Evolutionary conservation across 192 early-diverging fungal genomes (phyloP).

Genomic region (Coemansia pectinata): DNA sequence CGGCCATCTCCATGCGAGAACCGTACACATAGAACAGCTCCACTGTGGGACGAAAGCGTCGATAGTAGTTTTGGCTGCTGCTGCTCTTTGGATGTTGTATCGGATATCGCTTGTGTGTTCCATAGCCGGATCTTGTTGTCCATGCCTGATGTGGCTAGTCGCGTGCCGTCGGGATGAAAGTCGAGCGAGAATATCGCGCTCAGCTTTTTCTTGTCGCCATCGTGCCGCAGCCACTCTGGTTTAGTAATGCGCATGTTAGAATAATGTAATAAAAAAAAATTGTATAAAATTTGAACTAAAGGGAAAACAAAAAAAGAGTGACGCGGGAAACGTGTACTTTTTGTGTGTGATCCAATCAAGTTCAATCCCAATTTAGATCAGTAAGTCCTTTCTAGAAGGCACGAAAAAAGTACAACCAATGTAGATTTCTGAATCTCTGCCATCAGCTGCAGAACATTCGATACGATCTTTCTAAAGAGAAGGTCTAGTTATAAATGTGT

Average conservation of each 20-base stretch:
- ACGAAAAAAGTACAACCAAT: no score
- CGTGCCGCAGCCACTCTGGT: conserved; percentile 73
- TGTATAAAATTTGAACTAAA: neutral
- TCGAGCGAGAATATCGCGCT: conserved; percentile 83
- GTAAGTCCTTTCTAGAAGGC: no score
- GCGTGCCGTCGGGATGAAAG: conserved; percentile 78
- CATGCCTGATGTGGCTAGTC: conserved; percentile 85
- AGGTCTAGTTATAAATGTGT: neutral
- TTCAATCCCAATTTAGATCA: no score
- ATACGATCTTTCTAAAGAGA: neutral
- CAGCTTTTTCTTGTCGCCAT: conserved; percentile 62
- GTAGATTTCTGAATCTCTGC: no score
- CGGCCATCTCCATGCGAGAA: conserved; percentile 73
- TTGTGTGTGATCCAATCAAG: neutral
- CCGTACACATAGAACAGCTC: conserved; percentile 84
- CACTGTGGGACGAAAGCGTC: conserved; percentile 82
- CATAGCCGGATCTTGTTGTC: conserved; percentile 91
- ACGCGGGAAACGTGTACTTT: neutral
- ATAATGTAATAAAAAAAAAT: neutral
- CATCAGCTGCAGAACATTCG: neutral
- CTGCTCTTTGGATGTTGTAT: conserved; percentile 13
- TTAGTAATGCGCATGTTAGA: conserved; percentile 64
- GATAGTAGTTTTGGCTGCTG: conserved; percentile 61
- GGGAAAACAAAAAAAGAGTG: neutral
- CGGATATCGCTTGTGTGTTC: conserved; percentile 65